phyloP scores from a whole-genome alignment of 2,329 filamentous ascomycete genomes.

The Penicillium sp. region DNA sequence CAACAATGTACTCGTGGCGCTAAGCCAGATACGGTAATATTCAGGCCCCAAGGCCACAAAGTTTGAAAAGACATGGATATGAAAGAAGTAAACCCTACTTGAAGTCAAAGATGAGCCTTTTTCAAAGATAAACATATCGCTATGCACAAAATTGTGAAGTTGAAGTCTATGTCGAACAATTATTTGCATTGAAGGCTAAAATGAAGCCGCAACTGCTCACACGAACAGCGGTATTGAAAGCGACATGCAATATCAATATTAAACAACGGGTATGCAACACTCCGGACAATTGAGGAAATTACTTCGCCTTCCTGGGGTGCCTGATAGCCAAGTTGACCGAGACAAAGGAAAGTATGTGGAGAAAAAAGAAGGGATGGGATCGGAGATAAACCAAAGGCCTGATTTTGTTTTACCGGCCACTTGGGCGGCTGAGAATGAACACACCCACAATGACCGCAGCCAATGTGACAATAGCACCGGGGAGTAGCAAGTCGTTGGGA shows the following conservation, averaged over 20 bases:
- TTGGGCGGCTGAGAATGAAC: conserved; percentile 77
- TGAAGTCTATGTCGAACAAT: conserved; percentile 4
- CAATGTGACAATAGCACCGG: conserved; percentile 91
- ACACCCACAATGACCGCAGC: conserved; percentile 92
- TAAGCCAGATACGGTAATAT: conserved; percentile 17
- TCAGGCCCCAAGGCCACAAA: conserved; percentile 12
- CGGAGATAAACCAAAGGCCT: conserved; percentile 7
- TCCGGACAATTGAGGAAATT: conserved; percentile 1
- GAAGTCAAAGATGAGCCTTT: background rate
- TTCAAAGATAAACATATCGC: background rate
- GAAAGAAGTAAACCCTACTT: background rate
- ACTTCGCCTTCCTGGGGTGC: conserved; percentile 2
- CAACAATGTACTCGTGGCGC: conserved; percentile 9
- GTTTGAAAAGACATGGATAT: background rate
- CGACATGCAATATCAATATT: conserved; percentile 28
- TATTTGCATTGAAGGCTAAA: conserved; percentile 32
- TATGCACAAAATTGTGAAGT: background rate
- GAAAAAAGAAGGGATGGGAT: conserved; percentile 8
- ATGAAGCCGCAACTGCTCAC: conserved; percentile 22
- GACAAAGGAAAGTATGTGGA: conserved; percentile 6
- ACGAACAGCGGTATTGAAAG: conserved; percentile 27
- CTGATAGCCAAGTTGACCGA: conserved; percentile 1
- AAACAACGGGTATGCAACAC: conserved; percentile 25
- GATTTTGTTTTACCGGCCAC: conserved; percentile 40
- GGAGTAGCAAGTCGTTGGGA: conserved; percentile 88